A percentile compares a stretch with the other conserved stretches of the same genome.
Conservation (phyloP, 768 basidiomycete species). For the Auricularia auricula-judae region DNA sequence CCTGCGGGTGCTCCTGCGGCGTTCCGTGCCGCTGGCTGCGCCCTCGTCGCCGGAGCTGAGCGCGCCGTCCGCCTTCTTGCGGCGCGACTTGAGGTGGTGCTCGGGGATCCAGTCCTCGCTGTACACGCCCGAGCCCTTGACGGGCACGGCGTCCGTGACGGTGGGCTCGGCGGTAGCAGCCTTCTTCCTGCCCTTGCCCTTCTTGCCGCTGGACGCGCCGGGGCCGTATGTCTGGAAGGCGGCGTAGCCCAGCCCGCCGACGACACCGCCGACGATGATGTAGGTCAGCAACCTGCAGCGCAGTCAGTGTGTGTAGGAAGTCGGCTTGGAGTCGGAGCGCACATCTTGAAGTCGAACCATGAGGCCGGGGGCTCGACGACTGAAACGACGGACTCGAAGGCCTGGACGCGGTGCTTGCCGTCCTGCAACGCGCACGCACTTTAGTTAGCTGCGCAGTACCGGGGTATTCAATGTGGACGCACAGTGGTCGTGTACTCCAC, state of each 20-base stretch:
- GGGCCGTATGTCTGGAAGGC: slow-evolving; percentile 53
- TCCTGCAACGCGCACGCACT: slow-evolving; percentile 13
- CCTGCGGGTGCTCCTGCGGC: slow-evolving; percentile 6
- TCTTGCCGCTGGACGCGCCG: slow-evolving; percentile 39
- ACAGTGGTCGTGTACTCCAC: slow-evolving; percentile 60
- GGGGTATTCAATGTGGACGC: not conserved
- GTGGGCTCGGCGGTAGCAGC: slow-evolving; percentile 12
- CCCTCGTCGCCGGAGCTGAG: slow-evolving; percentile 50
- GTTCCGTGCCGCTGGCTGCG: slow-evolving; percentile 8
- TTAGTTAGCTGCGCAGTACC: too few species aligned
- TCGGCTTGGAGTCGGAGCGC: slow-evolving; percentile 17
- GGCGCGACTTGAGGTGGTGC: slow-evolving; percentile 65
- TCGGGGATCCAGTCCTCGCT: slow-evolving; percentile 92
- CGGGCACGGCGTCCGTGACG: slow-evolving; percentile 39
- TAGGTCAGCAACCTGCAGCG: slow-evolving; percentile 53
- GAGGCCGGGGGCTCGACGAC: slow-evolving; percentile 73
- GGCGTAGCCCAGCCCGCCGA: slow-evolving; percentile 55
- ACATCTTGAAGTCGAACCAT: slow-evolving; percentile 75
- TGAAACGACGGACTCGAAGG: slow-evolving; percentile 65
- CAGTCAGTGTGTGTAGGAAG: not conserved
- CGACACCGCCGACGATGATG: slow-evolving; percentile 48
- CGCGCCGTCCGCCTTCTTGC: slow-evolving; percentile 33
- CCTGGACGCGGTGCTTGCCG: slow-evolving; percentile 47
- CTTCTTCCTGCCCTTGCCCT: slow-evolving; percentile 24
- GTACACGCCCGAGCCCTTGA: slow-evolving; percentile 57